Base-by-base conservation (phyloP, 1,139 yeast species). In the Lodderomyces elongisporus region DNA sequence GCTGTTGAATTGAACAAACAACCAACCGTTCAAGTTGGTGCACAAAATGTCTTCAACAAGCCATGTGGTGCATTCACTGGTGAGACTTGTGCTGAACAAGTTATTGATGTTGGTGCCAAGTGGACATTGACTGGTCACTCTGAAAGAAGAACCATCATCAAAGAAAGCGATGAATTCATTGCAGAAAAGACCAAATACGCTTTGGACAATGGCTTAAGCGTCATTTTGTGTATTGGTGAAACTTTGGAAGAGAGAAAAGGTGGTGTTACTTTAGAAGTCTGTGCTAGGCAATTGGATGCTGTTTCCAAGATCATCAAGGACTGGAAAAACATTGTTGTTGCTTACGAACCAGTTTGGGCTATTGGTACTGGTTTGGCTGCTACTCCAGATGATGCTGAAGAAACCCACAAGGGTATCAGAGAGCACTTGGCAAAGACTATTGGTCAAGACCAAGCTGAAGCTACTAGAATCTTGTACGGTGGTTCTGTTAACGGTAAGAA, bases 321-420 rank as follows among this genome's bases (percentile, higher is more conserved):
- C 78, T 91, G 98, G 98, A 57, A 82, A 47, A 75, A 85, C 65
- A 74, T 91, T 51, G 98, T 91, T 47, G 72, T 93, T 63, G 99
- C 98, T 58, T 93, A 93, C 71, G 98, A 91, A 73, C 99, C 99
- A 53, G 96, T 91, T 51, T 91, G 98, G 98, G 99, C 99, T 51
- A 91, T 91, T 56, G 99, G 99, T 64, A 89, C 98, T 51, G 99
- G 99, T 58, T 79, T 91, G 58, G 96, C 97, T 57, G 98, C 98
- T 47, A 91, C 98, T 51, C 89, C 98, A 48, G 87, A 85, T 47
- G 97, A 91, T 60, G 97, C 96, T 51, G 95, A 88, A 74, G 87
- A 80, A 49, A 88, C 94, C 58, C 98, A 93, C 74, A 77, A 77
- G 60, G 77, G 74, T 48, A 85, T 93, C 69, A 85, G 98, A 74